Conservation (phyloP, 768 basidiomycete genomes). For the Tylopilus plumbeoviolaceoides region DNA sequence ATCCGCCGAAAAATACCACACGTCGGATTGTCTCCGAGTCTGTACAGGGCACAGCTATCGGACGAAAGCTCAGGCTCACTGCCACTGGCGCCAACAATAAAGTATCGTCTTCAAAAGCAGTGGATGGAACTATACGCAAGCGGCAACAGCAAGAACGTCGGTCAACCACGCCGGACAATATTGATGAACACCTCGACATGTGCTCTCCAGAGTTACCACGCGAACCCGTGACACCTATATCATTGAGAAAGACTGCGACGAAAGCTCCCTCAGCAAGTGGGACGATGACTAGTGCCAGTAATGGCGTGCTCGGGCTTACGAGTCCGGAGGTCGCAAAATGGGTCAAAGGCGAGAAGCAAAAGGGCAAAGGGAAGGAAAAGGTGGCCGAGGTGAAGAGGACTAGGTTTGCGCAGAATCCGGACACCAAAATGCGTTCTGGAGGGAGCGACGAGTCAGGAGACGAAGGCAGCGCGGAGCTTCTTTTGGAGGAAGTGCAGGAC, state of each 20-base stretch:
- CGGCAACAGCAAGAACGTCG: constrained; percentile 8
- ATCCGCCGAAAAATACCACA: not conserved
- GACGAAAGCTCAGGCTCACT: constrained; percentile 2
- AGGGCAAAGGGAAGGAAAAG: constrained; percentile 29
- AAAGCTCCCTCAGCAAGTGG: constrained; percentile 6
- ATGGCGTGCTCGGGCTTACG: constrained; percentile 42
- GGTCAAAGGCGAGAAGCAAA: constrained; percentile 41
- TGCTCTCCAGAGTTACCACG: constrained; percentile 31
- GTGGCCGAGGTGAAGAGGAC: constrained; percentile 37
- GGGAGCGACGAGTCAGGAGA: constrained; percentile 9
- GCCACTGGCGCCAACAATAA: constrained; percentile 3
- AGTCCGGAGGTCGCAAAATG: constrained; percentile 52
- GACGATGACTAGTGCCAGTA: not conserved
- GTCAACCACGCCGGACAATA: constrained; percentile 13
- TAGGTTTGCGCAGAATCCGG: constrained; percentile 37
- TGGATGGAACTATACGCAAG: not conserved
- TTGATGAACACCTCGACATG: constrained; percentile 14
- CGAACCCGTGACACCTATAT: constrained; percentile 32
- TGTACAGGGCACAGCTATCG: constrained; percentile 1
- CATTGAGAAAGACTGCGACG: constrained; percentile 20
- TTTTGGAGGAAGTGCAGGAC: constrained; percentile 17
- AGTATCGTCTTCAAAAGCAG: constrained; percentile 7
- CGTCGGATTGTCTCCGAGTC: constrained; percentile 23
- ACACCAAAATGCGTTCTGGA: constrained; percentile 21
- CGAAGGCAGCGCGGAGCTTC: not conserved